phyloP scores from a whole-genome alignment of 257 asterid genomes.

The Scutellaria minor region DNA sequence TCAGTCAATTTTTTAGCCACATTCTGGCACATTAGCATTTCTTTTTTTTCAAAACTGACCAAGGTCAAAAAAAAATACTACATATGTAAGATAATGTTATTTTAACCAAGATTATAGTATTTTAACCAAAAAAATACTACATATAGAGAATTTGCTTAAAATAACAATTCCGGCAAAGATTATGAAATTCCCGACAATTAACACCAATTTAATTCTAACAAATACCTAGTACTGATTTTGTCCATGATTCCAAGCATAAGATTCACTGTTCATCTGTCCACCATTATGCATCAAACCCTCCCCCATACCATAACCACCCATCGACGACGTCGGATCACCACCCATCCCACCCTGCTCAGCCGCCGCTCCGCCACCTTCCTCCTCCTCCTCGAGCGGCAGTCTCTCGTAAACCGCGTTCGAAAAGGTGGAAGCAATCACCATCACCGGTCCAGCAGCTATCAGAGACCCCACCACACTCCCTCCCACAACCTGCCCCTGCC shows the following conservation, averaged over 20 bases:
- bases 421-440: conserved; percentile 71
- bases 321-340: conserved; percentile 43
- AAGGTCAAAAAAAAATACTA: too few relatives aligned
- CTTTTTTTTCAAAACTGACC: too few relatives aligned
- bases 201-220: not conserved
- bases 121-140: too few relatives aligned
- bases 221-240: conserved; percentile 53
- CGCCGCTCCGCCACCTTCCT: conserved; percentile 37
- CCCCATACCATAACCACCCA: conserved; percentile 44
- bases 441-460: conserved; percentile 69
- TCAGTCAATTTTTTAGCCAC: too few relatives aligned
- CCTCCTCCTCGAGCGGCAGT: conserved; percentile 65
- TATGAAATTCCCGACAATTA: too few relatives aligned
- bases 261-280: conserved; percentile 56
- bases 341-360: conserved; percentile 49
- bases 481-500: conserved; percentile 71
- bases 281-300: conserved; percentile 51
- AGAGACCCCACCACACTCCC: conserved; percentile 69
- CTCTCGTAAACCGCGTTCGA: conserved; percentile 73
- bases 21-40: too few relatives aligned
- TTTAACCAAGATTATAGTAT: too few relatives aligned
- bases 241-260: conserved; percentile 63
- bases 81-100: too few relatives aligned
- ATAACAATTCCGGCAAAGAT: too few relatives aligned
- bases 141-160: too few relatives aligned